These are phyloP conservation scores for Candida michaelii DNA, from an alignment of 805 yeast species.

Conservation along the genomic window DNA sequence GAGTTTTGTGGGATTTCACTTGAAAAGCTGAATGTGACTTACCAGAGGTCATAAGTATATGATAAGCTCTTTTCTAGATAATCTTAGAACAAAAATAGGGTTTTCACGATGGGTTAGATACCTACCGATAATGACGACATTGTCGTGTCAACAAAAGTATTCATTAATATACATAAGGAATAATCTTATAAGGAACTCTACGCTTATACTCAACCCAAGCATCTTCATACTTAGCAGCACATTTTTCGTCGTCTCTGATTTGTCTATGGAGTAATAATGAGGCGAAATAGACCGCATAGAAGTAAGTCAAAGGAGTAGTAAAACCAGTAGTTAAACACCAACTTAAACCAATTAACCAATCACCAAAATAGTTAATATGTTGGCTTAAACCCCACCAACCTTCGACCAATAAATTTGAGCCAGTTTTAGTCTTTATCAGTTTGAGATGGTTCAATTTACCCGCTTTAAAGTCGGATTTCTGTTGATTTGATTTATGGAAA, in stretches of 20 bases:
- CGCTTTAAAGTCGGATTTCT: slow-evolving; percentile 79
- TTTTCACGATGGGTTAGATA: too few species aligned
- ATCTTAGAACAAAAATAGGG: too few species aligned
- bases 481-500: slow-evolving; percentile 80
- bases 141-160: too few species aligned
- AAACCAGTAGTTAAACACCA: slow-evolving; percentile 93
- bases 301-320: slow-evolving; percentile 79
- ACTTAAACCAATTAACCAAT: slow-evolving; percentile 86
- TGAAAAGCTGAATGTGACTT: too few species aligned
- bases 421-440: slow-evolving; percentile 65
- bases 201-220: slow-evolving; percentile 82
- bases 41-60: too few species aligned
- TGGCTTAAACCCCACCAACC: slow-evolving; percentile 97
- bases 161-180: slow-evolving; percentile 77
- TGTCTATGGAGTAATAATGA: slow-evolving; percentile 84
- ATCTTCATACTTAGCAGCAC: slow-evolving; percentile 80
- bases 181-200: slow-evolving; percentile 82
- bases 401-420: slow-evolving; percentile 76
- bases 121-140: too few species aligned
- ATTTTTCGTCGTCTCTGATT: slow-evolving; percentile 86
- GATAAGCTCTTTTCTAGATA: too few species aligned
- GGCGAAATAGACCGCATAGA: slow-evolving; percentile 82
- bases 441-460: slow-evolving; percentile 68
- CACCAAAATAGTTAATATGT: slow-evolving; percentile 94
- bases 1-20: too few species aligned